Evolutionary conservation across 2,329 filamentous ascomycete genomes (phyloP).

Genomic region (Aspergillus puulaauensis): DNA sequence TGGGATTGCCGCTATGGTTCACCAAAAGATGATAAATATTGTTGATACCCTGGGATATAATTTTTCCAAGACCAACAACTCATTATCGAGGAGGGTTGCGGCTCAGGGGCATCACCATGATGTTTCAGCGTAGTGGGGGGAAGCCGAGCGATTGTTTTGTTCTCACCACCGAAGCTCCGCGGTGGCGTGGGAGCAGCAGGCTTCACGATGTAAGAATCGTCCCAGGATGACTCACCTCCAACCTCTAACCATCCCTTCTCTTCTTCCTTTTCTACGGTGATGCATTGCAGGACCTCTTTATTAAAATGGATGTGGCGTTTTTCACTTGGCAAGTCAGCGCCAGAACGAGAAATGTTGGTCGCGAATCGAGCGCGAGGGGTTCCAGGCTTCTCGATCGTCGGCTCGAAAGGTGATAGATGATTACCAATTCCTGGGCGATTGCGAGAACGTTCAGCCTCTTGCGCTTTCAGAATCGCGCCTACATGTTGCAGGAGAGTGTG

Average conservation of each 20-base stretch:
- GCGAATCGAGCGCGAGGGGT: constrained; percentile 52
- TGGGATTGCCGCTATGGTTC: too few relatives aligned
- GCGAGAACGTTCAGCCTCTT: constrained; percentile 51
- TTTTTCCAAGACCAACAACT: constrained; percentile 33
- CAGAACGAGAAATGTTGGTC: constrained; percentile 67
- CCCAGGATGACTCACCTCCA: constrained; percentile 64
- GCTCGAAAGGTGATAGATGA: constrained; percentile 59
- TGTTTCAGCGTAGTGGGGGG: constrained; percentile 87
- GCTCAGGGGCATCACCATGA: constrained; percentile 71
- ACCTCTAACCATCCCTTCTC: constrained; percentile 39
- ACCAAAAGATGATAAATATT: constrained; percentile 26
- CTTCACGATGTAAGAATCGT: constrained; percentile 84
- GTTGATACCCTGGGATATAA: constrained; percentile 49
- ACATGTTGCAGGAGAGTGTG: constrained; percentile 78
- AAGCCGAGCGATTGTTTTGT: constrained; percentile 83
- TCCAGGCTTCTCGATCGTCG: constrained; percentile 49
- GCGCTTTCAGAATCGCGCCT: constrained; percentile 79
- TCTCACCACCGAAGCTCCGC: constrained; percentile 60
- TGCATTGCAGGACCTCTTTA: constrained; percentile 92
- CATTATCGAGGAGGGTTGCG: constrained; percentile 31
- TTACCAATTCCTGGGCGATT: constrained; percentile 60
- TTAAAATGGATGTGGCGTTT: constrained; percentile 94
- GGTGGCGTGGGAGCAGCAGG: constrained; percentile 23
- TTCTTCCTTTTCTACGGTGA: constrained; percentile 60
- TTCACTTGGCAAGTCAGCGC: constrained; percentile 62